Percentiles rank a stretch among this genome's conserved stretches.
Evolutionary conservation across 1,284 basidiomycete species (phyloP).

Genomic region (Malassezia dermatis): DNA sequence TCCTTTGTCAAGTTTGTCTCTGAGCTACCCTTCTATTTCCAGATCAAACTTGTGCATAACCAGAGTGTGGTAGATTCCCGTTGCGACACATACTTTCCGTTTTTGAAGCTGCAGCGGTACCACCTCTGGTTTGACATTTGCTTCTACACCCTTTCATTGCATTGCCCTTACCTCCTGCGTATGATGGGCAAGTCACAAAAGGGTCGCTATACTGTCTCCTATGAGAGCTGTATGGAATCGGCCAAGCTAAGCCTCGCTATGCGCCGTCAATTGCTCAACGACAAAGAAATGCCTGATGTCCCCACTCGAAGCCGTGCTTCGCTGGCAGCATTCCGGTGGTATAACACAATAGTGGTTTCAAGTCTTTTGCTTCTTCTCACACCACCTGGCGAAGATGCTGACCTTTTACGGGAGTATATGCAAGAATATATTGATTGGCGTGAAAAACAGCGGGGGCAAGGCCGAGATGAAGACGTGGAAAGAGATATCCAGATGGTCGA

Average conservation of each 20-base stretch:
- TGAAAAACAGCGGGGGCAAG: neutral
- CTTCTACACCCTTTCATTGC: conserved; percentile 28
- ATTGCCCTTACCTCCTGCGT: conserved; percentile 35
- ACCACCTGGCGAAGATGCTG: conserved; percentile 24
- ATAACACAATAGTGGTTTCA: conserved; percentile 31
- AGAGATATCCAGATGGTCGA: conserved; percentile 4
- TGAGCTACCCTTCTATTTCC: conserved; percentile 35
- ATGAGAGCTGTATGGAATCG: conserved; percentile 30
- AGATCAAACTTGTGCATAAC: conserved; percentile 16
- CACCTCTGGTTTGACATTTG: conserved; percentile 36
- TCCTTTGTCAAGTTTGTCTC: conserved; percentile 19
- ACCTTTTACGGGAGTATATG: conserved; percentile 22
- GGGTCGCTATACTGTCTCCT: conserved; percentile 21
- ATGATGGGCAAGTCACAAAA: conserved; percentile 22
- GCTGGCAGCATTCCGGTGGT: conserved; percentile 36
- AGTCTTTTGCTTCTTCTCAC: conserved; percentile 34
- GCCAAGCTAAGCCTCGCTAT: conserved; percentile 33
- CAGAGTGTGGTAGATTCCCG: conserved; percentile 25
- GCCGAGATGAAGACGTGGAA: neutral
- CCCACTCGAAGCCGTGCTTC: conserved; percentile 20
- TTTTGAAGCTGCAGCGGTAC: conserved; percentile 33
- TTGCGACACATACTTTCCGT: conserved; percentile 29
- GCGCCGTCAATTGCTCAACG: conserved; percentile 24
- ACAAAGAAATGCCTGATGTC: conserved; percentile 17
- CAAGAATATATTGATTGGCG: conserved; percentile 12